phyloP scores from a whole-genome alignment of 371 early-diverging fungal genomes.

The Rhizomucor pusillus region DNA sequence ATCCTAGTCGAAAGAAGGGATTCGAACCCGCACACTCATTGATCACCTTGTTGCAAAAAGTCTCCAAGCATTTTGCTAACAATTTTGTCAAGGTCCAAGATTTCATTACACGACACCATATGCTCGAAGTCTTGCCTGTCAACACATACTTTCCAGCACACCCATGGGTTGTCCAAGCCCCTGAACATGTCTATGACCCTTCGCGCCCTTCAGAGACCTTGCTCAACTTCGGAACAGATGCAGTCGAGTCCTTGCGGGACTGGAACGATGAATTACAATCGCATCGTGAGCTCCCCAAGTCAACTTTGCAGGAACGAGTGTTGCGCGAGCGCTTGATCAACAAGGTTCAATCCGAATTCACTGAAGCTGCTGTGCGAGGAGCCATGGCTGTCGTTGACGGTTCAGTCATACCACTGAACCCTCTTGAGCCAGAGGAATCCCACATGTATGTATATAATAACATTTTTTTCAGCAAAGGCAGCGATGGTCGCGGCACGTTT shows the following conservation, averaged over 20 bases:
- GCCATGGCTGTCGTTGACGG: conserved; percentile 84
- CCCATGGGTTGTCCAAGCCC: conserved; percentile 79
- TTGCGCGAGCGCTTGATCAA: conserved; percentile 80
- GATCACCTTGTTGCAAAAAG: conserved; percentile 62
- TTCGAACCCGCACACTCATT: conserved; percentile 65
- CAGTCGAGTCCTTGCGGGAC: conserved; percentile 79
- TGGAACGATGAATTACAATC: conserved; percentile 97
- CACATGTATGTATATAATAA: conserved; percentile 94
- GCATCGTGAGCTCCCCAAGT: conserved; percentile 80
- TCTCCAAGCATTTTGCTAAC: conserved; percentile 70
- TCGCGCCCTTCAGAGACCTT: conserved; percentile 68
- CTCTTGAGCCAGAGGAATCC: conserved; percentile 69
- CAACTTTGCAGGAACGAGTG: conserved; percentile 81
- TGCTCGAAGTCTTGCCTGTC: conserved; percentile 77
- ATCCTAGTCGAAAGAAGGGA: conserved; percentile 52
- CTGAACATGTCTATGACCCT: conserved; percentile 59
- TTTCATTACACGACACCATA: conserved; percentile 67
- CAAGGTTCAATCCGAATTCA: conserved; percentile 87
- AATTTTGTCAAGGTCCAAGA: conserved; percentile 69
- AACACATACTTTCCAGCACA: conserved; percentile 66
- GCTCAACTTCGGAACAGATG: conserved; percentile 65
- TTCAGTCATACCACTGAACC: conserved; percentile 79
- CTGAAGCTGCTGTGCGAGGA: conserved; percentile 85
- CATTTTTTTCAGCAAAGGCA: conserved; percentile 92
- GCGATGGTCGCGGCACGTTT: conserved; percentile 85